Evolutionary conservation across 371 early-diverging fungal genomes (phyloP).

Genomic region (Ordospora pajunii): DNA sequence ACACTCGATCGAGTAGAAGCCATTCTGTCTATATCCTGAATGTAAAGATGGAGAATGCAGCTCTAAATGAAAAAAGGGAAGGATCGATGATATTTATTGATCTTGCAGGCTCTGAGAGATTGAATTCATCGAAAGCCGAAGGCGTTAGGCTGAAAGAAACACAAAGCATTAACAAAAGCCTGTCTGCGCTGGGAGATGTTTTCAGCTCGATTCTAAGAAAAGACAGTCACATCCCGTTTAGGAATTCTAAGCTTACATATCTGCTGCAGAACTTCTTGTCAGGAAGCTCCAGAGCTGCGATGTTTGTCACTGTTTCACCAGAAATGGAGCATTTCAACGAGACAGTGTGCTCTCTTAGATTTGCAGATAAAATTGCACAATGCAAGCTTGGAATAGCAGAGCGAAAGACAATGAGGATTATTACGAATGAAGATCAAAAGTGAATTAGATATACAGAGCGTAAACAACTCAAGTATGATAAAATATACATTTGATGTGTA

Average conservation of each 20-base stretch:
- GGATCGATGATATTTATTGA: slow-evolving; percentile 85
- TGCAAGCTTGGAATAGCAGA: slow-evolving; percentile 40
- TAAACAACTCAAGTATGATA: too few species aligned
- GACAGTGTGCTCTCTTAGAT: slow-evolving; percentile 78
- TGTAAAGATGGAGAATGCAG: slow-evolving; percentile 67
- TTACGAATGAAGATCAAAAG: neutral
- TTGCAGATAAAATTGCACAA: slow-evolving; percentile 77
- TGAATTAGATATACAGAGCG: too few species aligned
- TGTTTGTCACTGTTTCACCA: slow-evolving; percentile 92
- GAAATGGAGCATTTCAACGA: slow-evolving; percentile 68
- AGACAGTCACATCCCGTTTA: slow-evolving; percentile 78
- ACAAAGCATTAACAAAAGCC: slow-evolving; percentile 86
- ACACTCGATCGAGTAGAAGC: slow-evolving; percentile 80
- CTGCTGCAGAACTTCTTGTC: slow-evolving; percentile 73
- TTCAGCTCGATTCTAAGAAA: slow-evolving; percentile 70
- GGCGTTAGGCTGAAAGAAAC: slow-evolving; percentile 84
- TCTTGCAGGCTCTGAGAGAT: slow-evolving; percentile 95
- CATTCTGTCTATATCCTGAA: slow-evolving; percentile 69
- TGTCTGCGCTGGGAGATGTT: slow-evolving; percentile 81
- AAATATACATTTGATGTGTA: too few species aligned
- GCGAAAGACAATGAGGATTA: slow-evolving; percentile 19
- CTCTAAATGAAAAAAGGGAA: slow-evolving; percentile 66
- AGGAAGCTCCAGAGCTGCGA: slow-evolving; percentile 84
- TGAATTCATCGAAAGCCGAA: slow-evolving; percentile 72
- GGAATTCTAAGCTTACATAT: slow-evolving; percentile 89